Base-by-base conservation (phyloP, 1,284 basidiomycete genomes). In the Puccinia hordei region DNA sequence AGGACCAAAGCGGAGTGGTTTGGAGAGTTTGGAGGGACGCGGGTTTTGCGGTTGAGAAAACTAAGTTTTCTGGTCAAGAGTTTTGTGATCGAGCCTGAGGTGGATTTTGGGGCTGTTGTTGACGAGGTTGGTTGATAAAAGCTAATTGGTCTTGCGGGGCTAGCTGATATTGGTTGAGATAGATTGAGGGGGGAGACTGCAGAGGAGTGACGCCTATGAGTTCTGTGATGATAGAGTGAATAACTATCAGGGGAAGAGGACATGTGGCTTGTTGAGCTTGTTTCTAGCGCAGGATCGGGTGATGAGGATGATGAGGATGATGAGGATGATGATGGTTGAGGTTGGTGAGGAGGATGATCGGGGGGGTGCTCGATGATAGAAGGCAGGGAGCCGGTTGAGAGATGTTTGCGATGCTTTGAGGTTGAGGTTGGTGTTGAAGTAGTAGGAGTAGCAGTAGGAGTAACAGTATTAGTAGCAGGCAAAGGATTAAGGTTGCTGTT, bases 31-130 rank as follows among this genome's bases (percentile, higher is more conserved):
- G 57, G 30, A 12, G 24, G 57, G 57, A 59, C 30, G 30, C 17
- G 57, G 4, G 30, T 12, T 59, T 59, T 59, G 27, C 30, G 24
- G 57, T 12, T 2, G 10, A 59, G 57, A 9, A 59, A 59, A 27
- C 57, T 27, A 17, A 59, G 24, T 59, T 59, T 59, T 33, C 24
- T 59, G 9, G 57, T 59, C 57, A 59, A 59, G 30, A 59, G 57
- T 59, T 59, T 59, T 59, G 57, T 59, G 57, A 59, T 27, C 9
- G 27, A 27, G 57, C 46, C 46, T 49, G 57, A 17, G 57, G 57
- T 6, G n/a, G 57, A 59, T 27, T 33, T 27, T 15, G 57, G 2
- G 24, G 27, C 4, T 17, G 57, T 33, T 24, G 13, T 33, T 13
- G 57, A 13, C 2, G 30, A 59, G 33, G 1, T 59, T 9, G 5